Conservation (phyloP, 352 stramenopile species). For the Saprolegnia parasitica region DNA sequence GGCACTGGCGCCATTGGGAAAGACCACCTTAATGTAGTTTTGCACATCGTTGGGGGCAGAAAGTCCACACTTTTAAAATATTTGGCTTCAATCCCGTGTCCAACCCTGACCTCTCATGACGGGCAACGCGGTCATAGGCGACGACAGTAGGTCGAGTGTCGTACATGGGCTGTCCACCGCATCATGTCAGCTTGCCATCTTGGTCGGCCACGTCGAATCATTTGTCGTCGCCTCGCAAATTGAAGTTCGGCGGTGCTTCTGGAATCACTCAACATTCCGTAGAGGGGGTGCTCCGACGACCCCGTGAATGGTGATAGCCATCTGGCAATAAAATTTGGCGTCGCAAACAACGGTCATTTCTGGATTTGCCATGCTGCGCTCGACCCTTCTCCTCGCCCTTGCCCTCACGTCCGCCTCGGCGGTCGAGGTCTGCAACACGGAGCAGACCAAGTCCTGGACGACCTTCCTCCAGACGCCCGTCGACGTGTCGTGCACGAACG, state of each 20-base stretch:
- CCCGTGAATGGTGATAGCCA: not conserved
- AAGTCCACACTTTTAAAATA: too few species aligned
- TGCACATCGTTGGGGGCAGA: too few species aligned
- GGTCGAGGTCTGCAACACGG: not conserved
- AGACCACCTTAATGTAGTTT: too few species aligned
- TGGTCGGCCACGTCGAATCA: too few species aligned
- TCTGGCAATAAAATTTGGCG: not conserved
- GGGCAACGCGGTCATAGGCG: too few species aligned
- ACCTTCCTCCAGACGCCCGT: slow-evolving; percentile 3
- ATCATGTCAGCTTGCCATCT: too few species aligned
- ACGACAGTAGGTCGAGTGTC: too few species aligned
- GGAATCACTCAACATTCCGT: not conserved
- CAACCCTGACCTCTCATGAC: too few species aligned
- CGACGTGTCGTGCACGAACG: not conserved
- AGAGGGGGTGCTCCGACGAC: not conserved
- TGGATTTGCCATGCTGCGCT: not conserved
- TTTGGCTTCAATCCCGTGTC: too few species aligned
- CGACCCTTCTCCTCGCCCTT: not conserved
- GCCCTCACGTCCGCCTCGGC: not conserved
- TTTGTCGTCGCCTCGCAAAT: too few species aligned
- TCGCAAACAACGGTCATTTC: not conserved
- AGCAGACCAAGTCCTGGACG: not conserved
- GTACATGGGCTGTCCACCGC: too few species aligned
- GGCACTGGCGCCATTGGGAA: not conserved
- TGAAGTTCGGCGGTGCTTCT: not conserved